Conservation (phyloP, 805 yeast genomes). For the Wickerhamiella bombiphila region DNA sequence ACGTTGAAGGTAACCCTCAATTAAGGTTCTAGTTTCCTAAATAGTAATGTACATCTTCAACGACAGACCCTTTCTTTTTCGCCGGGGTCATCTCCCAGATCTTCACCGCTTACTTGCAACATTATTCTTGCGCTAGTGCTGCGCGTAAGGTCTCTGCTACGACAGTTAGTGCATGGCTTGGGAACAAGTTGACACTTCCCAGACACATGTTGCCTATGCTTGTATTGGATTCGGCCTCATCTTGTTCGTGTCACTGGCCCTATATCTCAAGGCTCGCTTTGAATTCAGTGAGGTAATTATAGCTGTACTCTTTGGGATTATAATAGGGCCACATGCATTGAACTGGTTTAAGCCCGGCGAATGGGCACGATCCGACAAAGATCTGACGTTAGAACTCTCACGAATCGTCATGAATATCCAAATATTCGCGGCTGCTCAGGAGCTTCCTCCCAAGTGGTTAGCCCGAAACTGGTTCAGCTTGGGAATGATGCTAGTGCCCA, state of each 20-base stretch:
- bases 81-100: too few species aligned
- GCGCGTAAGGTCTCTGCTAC: too few species aligned
- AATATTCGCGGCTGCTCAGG: constrained; percentile 59
- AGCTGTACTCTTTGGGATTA: constrained; percentile 70
- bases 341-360: constrained; percentile 66
- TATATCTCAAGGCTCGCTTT: constrained; percentile 65
- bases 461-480: constrained; percentile 44
- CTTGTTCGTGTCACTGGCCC: constrained; percentile 65
- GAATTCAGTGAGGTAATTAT: constrained; percentile 87
- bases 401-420: constrained; percentile 56
- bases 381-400: constrained; percentile 20
- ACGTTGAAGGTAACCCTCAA: too few species aligned
- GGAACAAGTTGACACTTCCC: not conserved
- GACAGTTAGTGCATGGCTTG: too few species aligned
- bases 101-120: too few species aligned
- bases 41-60: too few species aligned
- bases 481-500: constrained; percentile 44
- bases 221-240: constrained; percentile 72
- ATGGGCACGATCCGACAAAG: constrained; percentile 60
- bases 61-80: too few species aligned
- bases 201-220: constrained; percentile 76
- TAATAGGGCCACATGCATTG: constrained; percentile 76
- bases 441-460: constrained; percentile 54
- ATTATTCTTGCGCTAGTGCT: too few species aligned
- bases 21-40: too few species aligned